phyloP scores from a whole-genome alignment of 495 filamentous ascomycete genomes.

The Podospora appendiculata region DNA sequence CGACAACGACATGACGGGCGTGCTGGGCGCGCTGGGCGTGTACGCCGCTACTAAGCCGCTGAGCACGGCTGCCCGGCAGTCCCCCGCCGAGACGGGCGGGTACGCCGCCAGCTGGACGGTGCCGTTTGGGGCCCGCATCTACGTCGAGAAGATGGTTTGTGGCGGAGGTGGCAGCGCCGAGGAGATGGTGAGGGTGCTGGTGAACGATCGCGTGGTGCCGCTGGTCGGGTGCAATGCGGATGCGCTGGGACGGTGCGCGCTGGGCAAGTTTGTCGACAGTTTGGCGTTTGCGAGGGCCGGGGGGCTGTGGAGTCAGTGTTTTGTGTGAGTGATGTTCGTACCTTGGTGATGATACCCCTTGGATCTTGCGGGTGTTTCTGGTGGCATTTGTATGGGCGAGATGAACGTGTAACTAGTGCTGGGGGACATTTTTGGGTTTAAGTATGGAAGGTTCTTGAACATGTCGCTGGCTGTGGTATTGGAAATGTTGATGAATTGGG shows the following conservation, averaged over 20 bases:
- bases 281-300: conserved; percentile 61
- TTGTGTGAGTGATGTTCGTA: conserved; percentile 16
- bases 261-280: conserved; percentile 59
- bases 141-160: conserved; percentile 81
- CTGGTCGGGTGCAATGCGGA: conserved; percentile 62
- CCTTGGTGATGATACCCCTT: background rate
- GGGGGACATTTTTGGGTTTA: background rate
- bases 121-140: conserved; percentile 68
- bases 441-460: too few species aligned
- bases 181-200: conserved; percentile 64
- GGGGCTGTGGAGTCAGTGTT: conserved; percentile 68
- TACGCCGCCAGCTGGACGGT: conserved; percentile 68
- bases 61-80: conserved; percentile 31
- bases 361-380: background rate
- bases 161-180: conserved; percentile 15
- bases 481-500: too few species aligned
- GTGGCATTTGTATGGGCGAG: background rate
- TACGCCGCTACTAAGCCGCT: conserved; percentile 48
- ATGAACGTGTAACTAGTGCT: background rate
- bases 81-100: conserved; percentile 39
- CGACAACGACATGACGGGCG: conserved; percentile 72
- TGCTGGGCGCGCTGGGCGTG: conserved; percentile 66
- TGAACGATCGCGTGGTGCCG: conserved; percentile 75
- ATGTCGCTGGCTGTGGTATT: too few species aligned
- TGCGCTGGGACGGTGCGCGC: conserved; percentile 54